A percentile compares a stretch with the other conserved stretches of the same genome.
Conservation (phyloP, 805 yeast species). For the Pichia cabralensis region DNA sequence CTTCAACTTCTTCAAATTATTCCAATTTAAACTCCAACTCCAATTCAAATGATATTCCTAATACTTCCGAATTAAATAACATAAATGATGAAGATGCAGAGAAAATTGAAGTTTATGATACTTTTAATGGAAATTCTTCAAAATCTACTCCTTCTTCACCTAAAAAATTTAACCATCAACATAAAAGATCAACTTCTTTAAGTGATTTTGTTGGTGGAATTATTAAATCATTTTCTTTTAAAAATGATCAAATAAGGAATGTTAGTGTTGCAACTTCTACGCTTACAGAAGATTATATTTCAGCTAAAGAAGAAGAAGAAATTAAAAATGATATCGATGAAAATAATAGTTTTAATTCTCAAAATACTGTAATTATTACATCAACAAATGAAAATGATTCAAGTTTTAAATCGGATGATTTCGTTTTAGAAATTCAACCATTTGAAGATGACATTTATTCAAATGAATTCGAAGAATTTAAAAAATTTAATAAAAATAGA, state of each 20-base stretch:
- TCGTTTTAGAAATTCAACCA: slow-evolving; percentile 24
- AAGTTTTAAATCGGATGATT: slow-evolving; percentile 17
- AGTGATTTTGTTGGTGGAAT: slow-evolving; percentile 15
- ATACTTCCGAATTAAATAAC: too few species aligned
- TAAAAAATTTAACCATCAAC: too few species aligned
- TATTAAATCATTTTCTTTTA: slow-evolving; percentile 14
- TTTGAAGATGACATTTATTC: slow-evolving; percentile 33
- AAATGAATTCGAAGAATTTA: slow-evolving; percentile 17
- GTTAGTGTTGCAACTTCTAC: too few species aligned
- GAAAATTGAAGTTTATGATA: slow-evolving; percentile 1
- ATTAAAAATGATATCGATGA: slow-evolving; percentile 1
- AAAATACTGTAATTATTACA: background rate
- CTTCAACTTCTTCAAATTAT: too few species aligned
- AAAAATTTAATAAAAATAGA: slow-evolving; percentile 22
- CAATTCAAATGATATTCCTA: too few species aligned
- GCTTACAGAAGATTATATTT: too few species aligned
- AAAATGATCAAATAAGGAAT: background rate
- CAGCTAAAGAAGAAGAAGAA: background rate
- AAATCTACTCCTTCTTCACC: too few species aligned
- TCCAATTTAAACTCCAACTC: too few species aligned
- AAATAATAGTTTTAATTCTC: too few species aligned
- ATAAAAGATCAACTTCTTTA: slow-evolving; percentile 10
- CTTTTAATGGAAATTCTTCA: too few species aligned
- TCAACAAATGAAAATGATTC: slow-evolving; percentile 15
- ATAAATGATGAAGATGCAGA: slow-evolving; percentile 11